phyloP scores from a whole-genome alignment of 2,329 filamentous ascomycete genomes.

The Aspergillus jensenii region DNA sequence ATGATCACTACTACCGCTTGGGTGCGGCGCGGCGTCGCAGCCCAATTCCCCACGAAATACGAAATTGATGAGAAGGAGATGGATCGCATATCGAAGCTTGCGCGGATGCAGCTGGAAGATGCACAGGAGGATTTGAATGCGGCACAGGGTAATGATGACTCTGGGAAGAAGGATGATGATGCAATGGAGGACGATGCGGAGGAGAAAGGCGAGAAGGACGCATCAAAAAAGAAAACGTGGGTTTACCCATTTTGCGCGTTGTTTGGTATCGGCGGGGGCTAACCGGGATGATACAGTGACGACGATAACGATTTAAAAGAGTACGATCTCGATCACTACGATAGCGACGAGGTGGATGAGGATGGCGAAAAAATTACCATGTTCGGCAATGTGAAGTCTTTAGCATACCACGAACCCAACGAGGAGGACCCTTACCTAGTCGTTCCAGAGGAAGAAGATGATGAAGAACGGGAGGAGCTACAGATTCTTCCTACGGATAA shows the following conservation, averaged over 20 bases:
- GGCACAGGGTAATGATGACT: conserved; percentile 56
- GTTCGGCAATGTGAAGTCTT: conserved; percentile 91
- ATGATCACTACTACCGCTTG: conserved; percentile 77
- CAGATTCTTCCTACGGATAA: conserved; percentile 94
- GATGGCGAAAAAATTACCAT: conserved; percentile 74
- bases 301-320: conserved; percentile 83
- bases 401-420: conserved; percentile 92
- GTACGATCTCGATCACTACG: conserved; percentile 95
- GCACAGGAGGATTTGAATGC: conserved; percentile 81
- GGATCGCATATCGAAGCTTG: conserved; percentile 70
- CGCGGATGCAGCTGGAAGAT: conserved; percentile 82
- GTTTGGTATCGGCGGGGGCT: not conserved
- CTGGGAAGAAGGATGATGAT: conserved; percentile 36
- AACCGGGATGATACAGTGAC: not conserved
- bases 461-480: conserved; percentile 89
- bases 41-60: conserved; percentile 73
- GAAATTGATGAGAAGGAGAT: conserved; percentile 75
- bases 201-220: conserved; percentile 23
- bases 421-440: conserved; percentile 97
- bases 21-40: conserved; percentile 75
- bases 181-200: conserved; percentile 29
- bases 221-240: conserved; percentile 14
- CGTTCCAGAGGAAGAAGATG: conserved; percentile 73
- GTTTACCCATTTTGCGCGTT: not conserved
- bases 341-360: conserved; percentile 73